A percentile compares a stretch with the other conserved stretches of the same genome.
phyloP scores from a whole-genome alignment of 306 rosid genomes.

The Dicorynia guianensis region DNA sequence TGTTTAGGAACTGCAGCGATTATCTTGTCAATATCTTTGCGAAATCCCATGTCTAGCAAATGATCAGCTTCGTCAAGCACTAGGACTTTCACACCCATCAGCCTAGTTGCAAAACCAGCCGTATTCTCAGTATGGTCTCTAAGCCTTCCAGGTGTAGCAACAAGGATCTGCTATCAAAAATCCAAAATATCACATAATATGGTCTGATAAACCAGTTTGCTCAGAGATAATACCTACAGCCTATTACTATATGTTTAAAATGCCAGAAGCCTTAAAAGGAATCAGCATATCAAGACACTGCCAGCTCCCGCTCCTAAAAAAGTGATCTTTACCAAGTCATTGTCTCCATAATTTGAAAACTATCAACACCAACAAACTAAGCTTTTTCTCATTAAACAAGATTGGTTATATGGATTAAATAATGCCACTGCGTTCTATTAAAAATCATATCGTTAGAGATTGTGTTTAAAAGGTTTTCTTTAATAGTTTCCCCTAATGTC shows the following conservation, averaged over 20 bases:
- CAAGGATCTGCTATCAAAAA: slow-evolving; percentile 76
- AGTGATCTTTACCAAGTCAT: slow-evolving; percentile 2
- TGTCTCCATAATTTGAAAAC: slow-evolving; percentile 6
- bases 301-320: slow-evolving; percentile 1
- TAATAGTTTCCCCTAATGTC: too few species aligned
- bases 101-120: slow-evolving; percentile 88
- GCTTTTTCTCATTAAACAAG: too few species aligned
- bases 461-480: too few species aligned
- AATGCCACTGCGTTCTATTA: too few species aligned
- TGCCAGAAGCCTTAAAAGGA: slow-evolving; percentile 4
- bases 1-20: slow-evolving; percentile 89
- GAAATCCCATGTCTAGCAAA: slow-evolving; percentile 97
- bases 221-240: background rate
- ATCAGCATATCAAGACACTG: background rate
- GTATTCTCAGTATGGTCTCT: slow-evolving; percentile 93
- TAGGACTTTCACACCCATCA: slow-evolving; percentile 94
- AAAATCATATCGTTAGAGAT: too few species aligned
- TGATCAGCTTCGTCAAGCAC: slow-evolving; percentile 99
- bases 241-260: slow-evolving; percentile 1
- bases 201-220: slow-evolving; percentile 19
- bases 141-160: slow-evolving; percentile 99
- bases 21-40: slow-evolving; percentile 89
- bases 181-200: slow-evolving; percentile 28
- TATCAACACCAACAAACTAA: background rate
- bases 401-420: too few species aligned